Evolutionary conservation across 352 stramenopile genomes (phyloP), one percentile per base, ranked within the genome.

Genomic region (Pythium vanterpoolii): DNA sequence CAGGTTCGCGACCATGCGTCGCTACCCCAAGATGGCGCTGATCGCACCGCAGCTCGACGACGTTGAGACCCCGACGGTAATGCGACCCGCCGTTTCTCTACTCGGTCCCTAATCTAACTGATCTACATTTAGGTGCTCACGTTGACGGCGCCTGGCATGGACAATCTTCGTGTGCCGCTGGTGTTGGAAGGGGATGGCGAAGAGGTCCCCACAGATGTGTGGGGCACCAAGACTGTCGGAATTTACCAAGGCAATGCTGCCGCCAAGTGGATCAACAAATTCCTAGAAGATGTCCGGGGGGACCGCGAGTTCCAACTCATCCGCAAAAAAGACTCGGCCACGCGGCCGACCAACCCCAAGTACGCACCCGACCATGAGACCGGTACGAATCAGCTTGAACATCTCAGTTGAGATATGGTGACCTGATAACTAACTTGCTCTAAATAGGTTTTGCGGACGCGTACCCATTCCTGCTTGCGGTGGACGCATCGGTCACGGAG

Each of bases 1-100:
- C 45, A 87, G 78, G 62, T 89, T 94, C 56, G 70, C 93, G 50
- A 86, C 80, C 3, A 77, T 92, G 56, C 74, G 87, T 27, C 72
- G 80, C 30, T 83, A 84, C 67, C 71, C 69, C 26, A 79, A 76
- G 56, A 72, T 96, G 64, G 74, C 84, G 26, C 56, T 91, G 13
- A 73, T 96, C 34, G 61, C 60, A 0, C 81, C 84, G 7, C 73
- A 76, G 49, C 50, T 90, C 4, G 75, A 80, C n/a, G 71, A 69
- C 43, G 49, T 79, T 4, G 67, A 75, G 31, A 72, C 71, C 51
- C 72, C 77, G 11, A 76, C 64, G 48, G 73, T 81, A 50, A 19
- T 36, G n/a, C n/a, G n/a, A n/a, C n/a, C n/a, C 38, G n/a, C 11
- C n/a, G 26, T 52, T 21, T 52, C 24, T 26, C 30, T 21, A 34